These are phyloP conservation scores for Massarina eburnea DNA, from an alignment of 2,329 filamentous ascomycete species.

Conservation along the genomic window DNA sequence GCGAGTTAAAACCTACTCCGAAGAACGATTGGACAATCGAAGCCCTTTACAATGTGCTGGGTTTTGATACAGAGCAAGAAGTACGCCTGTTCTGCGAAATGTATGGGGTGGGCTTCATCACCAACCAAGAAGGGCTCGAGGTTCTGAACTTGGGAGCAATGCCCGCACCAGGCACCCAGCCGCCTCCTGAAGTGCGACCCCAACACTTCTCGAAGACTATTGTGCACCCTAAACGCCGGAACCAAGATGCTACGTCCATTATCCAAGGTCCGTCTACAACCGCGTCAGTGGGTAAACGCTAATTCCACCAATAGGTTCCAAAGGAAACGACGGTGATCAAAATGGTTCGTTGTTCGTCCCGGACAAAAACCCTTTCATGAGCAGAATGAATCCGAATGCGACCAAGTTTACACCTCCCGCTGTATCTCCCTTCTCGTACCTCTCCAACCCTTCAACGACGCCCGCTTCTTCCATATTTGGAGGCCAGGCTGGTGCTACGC, in stretches of 20 bases:
- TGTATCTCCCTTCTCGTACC: neutral
- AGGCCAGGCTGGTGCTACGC: neutral
- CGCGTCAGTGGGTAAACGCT: neutral
- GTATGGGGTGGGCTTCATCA: conserved; percentile 55
- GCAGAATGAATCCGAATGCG: neutral
- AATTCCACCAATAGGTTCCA: neutral
- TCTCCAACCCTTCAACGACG: neutral
- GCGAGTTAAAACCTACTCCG: conserved; percentile 37
- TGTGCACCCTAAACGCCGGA: conserved; percentile 61
- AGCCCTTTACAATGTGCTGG: conserved; percentile 54
- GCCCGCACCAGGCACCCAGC: conserved; percentile 24
- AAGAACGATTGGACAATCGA: conserved; percentile 60
- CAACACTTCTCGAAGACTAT: conserved; percentile 57
- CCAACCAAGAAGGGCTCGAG: conserved; percentile 47
- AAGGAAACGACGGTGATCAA: conserved; percentile 8
- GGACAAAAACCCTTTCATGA: conserved; percentile 1
- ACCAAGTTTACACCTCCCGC: neutral
- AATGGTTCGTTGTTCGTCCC: conserved; percentile 47
- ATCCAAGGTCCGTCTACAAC: conserved; percentile 54
- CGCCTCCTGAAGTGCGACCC: conserved; percentile 36
- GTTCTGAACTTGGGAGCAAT: conserved; percentile 59
- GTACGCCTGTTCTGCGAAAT: conserved; percentile 56
- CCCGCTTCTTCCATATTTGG: conserved; percentile 1
- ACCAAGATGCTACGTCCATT: conserved; percentile 58
- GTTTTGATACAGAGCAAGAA: conserved; percentile 59